Percentiles rank a stretch among this genome's conserved stretches.
Conservation (phyloP, 2,329 filamentous ascomycete genomes). For the Nectriaceae sp. region DNA sequence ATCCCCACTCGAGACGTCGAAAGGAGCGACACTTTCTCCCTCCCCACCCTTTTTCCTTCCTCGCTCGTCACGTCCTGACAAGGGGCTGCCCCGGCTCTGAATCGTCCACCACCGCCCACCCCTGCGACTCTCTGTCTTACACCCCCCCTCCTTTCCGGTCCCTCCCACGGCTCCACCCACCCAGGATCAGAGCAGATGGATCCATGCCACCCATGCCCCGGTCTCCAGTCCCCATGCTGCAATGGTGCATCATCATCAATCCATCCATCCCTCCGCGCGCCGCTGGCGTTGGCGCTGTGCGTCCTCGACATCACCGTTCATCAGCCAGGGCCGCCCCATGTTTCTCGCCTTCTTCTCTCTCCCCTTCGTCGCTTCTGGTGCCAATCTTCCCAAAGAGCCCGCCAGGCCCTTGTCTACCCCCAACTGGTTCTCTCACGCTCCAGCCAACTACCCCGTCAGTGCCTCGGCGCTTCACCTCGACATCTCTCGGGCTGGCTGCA, state of each 20-base stretch:
- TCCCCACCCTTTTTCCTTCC: no score
- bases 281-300: slow-evolving; percentile 7
- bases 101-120: no score
- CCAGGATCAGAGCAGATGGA: slow-evolving; percentile 14
- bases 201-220: slow-evolving; percentile 8
- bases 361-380: background rate
- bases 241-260: slow-evolving; percentile 11
- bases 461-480: no score
- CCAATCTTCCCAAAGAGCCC: no score
- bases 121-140: slow-evolving; percentile 1
- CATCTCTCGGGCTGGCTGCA: no score
- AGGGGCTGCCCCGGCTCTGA: no score
- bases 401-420: no score
- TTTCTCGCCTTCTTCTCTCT: slow-evolving; percentile 7
- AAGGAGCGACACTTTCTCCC: no score
- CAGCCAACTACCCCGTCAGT: no score
- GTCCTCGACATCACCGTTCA: slow-evolving; percentile 14
- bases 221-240: slow-evolving; percentile 5
- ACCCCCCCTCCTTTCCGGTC: slow-evolving; percentile 18
- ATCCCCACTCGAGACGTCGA: no score
- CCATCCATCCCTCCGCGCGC: slow-evolving; percentile 6
- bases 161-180: slow-evolving; percentile 20
- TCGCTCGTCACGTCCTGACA: no score
- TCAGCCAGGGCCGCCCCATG: slow-evolving; percentile 10
- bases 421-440: no score